Base-by-base conservation (phyloP, 345 rosid genomes). In the Eutrema japonicum region DNA sequence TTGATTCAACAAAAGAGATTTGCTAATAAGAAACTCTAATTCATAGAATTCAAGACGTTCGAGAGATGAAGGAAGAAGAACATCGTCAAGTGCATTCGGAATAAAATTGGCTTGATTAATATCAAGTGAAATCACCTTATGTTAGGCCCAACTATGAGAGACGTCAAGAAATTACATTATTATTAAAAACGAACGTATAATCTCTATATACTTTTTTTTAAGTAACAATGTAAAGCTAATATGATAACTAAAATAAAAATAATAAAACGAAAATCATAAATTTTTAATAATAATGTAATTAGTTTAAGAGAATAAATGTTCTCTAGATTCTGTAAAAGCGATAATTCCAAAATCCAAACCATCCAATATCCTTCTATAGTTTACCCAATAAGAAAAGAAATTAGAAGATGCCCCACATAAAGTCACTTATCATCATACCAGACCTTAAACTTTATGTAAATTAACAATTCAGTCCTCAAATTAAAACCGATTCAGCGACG, bases 401-500 rank as follows among this genome's bases (percentile, higher is more conserved):
- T 69, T 56, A 56, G 2, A 56, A 56, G 7, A 35, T 45, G 12
- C 36, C 14, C 46, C 73, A 58, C 38, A 45, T 4, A 47, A 47
- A 70, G 16, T 16, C n/a, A 46, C 8, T 55, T 36, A 55, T 36
- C 10, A 55, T 46, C 57, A 55, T 18, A 30, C 26, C 16, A 30
- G 14, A 57, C 77, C 66, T 57, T 40, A 38, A 0, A 66, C 52
- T 65, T 26, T 38, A 38, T 11, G 0, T 1, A 32, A 66, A 48
- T 47, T 32, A 4, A 4, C 8, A 27, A 2, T 12, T 5, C 6
- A 75, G 33, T 59, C 73, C 48, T 60, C 22, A 1, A 57, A 49
- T 41, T 32, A 61, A 59, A 61, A 5, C 53, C 63, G 42, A 76
- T 35, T 69, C 47, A 54, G 54, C 64, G 29, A 52, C 56, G 22